phyloP scores from a whole-genome alignment of 257 asterid genomes.

The Penstemon davidsonii region DNA sequence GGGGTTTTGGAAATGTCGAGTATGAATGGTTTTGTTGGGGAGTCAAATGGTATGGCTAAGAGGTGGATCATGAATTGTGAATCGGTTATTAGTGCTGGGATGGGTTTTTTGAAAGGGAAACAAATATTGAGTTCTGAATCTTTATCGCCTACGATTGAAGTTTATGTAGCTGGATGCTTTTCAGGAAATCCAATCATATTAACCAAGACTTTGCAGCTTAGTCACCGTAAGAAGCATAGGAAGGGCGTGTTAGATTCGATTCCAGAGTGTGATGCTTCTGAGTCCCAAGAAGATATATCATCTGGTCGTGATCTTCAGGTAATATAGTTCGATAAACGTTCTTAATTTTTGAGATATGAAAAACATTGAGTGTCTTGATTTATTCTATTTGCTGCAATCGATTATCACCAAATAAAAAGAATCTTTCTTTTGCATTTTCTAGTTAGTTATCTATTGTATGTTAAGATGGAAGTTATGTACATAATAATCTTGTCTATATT shows the following conservation, averaged over 20 bases:
- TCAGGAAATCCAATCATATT: constrained; percentile 76
- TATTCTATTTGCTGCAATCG: too few species aligned
- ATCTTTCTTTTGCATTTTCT: neutral
- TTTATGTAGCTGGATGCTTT: constrained; percentile 80
- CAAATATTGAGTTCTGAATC: constrained; percentile 50
- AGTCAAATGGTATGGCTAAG: constrained; percentile 34
- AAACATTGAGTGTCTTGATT: too few species aligned
- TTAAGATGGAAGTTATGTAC: neutral
- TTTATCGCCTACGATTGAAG: constrained; percentile 68
- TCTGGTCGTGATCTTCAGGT: constrained; percentile 71
- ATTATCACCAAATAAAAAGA: too few species aligned
- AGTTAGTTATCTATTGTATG: neutral
- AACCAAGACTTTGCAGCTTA: constrained; percentile 70
- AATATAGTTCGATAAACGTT: neutral
- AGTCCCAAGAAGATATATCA: constrained; percentile 40
- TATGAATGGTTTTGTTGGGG: constrained; percentile 54
- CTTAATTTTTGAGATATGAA: too few species aligned
- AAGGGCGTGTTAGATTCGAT: constrained; percentile 60
- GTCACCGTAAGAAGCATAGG: constrained; percentile 58
- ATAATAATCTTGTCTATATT: neutral
- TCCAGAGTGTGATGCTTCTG: constrained; percentile 62
- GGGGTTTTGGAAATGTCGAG: constrained; percentile 64
- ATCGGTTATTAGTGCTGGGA: constrained; percentile 48
- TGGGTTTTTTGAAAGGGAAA: constrained; percentile 70
- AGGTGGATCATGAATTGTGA: constrained; percentile 79